phyloP scores from a whole-genome alignment of 1,139 yeast species.

The Komagataea norvegica region DNA sequence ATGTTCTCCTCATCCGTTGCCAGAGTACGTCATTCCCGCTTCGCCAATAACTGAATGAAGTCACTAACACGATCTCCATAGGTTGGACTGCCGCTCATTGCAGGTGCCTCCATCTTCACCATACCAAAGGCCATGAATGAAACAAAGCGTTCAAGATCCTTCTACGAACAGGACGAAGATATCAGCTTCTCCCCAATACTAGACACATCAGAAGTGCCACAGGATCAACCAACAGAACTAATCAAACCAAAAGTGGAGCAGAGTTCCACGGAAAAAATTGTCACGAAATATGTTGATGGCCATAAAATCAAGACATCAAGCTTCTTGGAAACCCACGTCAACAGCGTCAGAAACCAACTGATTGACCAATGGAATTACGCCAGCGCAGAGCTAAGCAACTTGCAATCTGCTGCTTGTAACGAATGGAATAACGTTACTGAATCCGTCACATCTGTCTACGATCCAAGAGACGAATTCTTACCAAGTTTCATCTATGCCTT shows the following conservation, averaged over 20 bases:
- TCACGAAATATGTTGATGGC: conserved; percentile 22
- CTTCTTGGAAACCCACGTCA: conserved; percentile 21
- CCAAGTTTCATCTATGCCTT: conserved; percentile 52
- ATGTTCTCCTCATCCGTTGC: conserved; percentile 5
- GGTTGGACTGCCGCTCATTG: conserved; percentile 15
- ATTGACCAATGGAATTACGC: conserved; percentile 17
- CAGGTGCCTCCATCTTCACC: conserved; percentile 13
- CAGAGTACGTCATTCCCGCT: background rate
- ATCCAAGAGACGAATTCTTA: conserved; percentile 30
- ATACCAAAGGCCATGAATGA: conserved; percentile 17
- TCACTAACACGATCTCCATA: conserved; percentile 4
- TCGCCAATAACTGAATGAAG: too few species aligned
- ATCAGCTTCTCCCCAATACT: conserved; percentile 14
- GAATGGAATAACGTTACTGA: conserved; percentile 20
- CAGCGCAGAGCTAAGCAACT: conserved; percentile 24
- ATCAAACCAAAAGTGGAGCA: too few species aligned
- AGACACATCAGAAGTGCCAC: conserved; percentile 6
- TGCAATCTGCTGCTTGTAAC: conserved; percentile 23
- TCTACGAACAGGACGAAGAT: conserved; percentile 22
- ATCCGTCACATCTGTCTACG: conserved; percentile 21
- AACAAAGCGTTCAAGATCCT: conserved; percentile 22
- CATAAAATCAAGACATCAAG: conserved; percentile 23
- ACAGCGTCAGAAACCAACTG: conserved; percentile 15
- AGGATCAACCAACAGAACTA: conserved; percentile 3
- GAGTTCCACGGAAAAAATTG: conserved; percentile 7